Evolutionary conservation across 306 rosid genomes (phyloP).

Genomic region (Sophora flavescens): DNA sequence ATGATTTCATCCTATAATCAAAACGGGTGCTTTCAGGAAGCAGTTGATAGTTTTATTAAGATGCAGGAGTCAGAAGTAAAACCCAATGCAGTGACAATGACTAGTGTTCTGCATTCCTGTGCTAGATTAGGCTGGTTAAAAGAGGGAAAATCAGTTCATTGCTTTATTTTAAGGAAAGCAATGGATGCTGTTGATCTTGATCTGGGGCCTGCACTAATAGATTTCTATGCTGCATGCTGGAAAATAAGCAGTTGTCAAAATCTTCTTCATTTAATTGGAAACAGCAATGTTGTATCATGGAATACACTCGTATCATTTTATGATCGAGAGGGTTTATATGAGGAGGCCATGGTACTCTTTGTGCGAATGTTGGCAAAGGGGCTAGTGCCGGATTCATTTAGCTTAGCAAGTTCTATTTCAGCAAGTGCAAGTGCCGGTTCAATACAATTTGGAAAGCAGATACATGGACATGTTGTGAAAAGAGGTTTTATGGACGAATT

Average conservation of each 20-base stretch:
- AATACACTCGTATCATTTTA: slow-evolving; percentile 71
- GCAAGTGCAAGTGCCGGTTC: slow-evolving; percentile 73
- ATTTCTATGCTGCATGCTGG: slow-evolving; percentile 73
- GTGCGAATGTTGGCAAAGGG: slow-evolving; percentile 61
- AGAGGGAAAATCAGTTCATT: slow-evolving; percentile 81
- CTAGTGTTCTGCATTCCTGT: slow-evolving; percentile 65
- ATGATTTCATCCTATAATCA: slow-evolving; percentile 81
- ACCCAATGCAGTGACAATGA: slow-evolving; percentile 72
- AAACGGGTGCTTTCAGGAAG: slow-evolving; percentile 56
- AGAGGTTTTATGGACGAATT: slow-evolving; percentile 70
- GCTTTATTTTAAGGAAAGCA: slow-evolving; percentile 69
- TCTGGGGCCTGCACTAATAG: slow-evolving; percentile 67
- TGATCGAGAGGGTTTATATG: slow-evolving; percentile 64
- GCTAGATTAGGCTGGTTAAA: slow-evolving; percentile 69
- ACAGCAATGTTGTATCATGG: slow-evolving; percentile 63
- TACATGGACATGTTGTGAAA: slow-evolving; percentile 74
- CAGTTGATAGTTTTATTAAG: slow-evolving; percentile 53
- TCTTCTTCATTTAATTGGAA: slow-evolving; percentile 61
- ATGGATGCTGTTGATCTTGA: slow-evolving; percentile 61
- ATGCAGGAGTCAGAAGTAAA: slow-evolving; percentile 68
- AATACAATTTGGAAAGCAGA: slow-evolving; percentile 72
- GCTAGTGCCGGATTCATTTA: slow-evolving; percentile 76
- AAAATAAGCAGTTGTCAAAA: slow-evolving; percentile 55
- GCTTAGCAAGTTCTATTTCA: slow-evolving; percentile 84
- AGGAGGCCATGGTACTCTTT: slow-evolving; percentile 66